A percentile compares a stretch with the other conserved stretches of the same genome.
These are phyloP conservation scores for Beauveria sp. DNA, from an alignment of 2,329 filamentous ascomycete genomes.

Conservation along the genomic window DNA sequence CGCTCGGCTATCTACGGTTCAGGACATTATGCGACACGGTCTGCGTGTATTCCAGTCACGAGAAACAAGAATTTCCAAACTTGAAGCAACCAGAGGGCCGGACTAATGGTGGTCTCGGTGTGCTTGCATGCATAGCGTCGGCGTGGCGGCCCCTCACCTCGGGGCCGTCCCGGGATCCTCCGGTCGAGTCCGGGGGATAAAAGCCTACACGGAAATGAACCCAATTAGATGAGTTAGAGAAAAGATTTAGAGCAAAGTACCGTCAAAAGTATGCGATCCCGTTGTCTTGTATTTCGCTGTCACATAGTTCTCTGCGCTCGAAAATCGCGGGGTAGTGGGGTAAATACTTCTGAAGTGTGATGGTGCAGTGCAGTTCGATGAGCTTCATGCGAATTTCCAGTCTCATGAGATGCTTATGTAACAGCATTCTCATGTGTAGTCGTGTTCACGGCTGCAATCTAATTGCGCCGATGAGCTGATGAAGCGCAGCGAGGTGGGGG, in stretches of 20 bases:
- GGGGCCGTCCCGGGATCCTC: constrained; percentile 2
- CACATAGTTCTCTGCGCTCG: no score
- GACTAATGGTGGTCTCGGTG: background rate
- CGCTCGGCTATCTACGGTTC: no score
- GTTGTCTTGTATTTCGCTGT: no score
- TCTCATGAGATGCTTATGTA: background rate
- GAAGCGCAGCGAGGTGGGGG: background rate
- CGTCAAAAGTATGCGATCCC: no score
- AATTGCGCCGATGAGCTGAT: background rate
- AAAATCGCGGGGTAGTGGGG: background rate
- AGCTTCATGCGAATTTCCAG: no score
- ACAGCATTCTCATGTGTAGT: background rate
- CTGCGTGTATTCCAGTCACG: background rate
- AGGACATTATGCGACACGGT: no score
- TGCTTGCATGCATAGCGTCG: background rate
- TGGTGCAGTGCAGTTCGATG: background rate
- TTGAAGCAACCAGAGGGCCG: background rate
- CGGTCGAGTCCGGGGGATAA: background rate
- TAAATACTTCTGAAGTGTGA: background rate
- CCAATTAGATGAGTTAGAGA: background rate
- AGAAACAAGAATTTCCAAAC: background rate
- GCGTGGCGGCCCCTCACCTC: background rate
- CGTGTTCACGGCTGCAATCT: background rate
- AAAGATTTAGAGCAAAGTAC: background rate
- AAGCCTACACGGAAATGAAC: background rate